phyloP scores from a whole-genome alignment of 176 grass and related monocot species.

The Juncus inflexus region DNA sequence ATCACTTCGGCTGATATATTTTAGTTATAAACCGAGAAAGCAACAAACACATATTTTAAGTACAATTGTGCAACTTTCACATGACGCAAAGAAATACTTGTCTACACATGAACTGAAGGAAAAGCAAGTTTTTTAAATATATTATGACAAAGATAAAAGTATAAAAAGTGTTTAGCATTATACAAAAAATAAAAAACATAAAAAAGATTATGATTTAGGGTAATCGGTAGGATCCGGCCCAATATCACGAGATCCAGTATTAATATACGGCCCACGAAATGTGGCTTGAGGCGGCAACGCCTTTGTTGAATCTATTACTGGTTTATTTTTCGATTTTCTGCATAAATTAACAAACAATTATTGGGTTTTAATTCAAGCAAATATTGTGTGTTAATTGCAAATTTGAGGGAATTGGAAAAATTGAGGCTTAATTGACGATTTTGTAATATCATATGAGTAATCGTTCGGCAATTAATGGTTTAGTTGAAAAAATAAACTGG shows the following conservation, averaged over 20 bases:
- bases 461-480: background rate
- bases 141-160: background rate
- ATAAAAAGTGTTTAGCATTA: background rate
- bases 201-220: slow-evolving; percentile 42
- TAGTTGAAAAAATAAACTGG: background rate
- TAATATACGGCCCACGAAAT: slow-evolving; percentile 83
- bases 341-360: background rate
- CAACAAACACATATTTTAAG: no score
- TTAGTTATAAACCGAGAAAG: no score
- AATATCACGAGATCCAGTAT: slow-evolving; percentile 76
- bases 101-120: no score
- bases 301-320: slow-evolving; percentile 63
- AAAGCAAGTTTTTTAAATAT: no score
- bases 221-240: slow-evolving; percentile 66
- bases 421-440: no score
- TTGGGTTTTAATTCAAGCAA: background rate
- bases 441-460: background rate
- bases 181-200: background rate
- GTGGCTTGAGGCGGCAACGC: slow-evolving; percentile 89
- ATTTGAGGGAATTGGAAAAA: background rate
- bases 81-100: no score
- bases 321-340: slow-evolving; percentile 67
- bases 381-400: background rate
- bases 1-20: no score
- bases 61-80: no score